Conservation (phyloP, 1,284 basidiomycete species). For the Apiotrichum laibachii region DNA sequence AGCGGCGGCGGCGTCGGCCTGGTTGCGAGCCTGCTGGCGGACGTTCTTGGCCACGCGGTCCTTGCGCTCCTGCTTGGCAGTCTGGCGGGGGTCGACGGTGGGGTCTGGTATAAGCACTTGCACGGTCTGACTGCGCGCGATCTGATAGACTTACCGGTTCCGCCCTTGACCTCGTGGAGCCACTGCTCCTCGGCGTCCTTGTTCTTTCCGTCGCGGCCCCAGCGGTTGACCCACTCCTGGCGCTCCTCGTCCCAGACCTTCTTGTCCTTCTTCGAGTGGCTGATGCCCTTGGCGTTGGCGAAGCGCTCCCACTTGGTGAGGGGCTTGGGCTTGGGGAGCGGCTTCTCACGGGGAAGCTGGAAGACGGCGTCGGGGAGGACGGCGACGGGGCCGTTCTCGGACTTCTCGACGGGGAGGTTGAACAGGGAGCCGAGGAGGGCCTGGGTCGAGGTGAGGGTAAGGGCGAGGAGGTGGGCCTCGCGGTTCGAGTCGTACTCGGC, state of each 20-base stretch:
- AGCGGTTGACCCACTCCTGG: constrained; percentile 88
- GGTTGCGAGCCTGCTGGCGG: constrained; percentile 72
- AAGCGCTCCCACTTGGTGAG: constrained; percentile 97
- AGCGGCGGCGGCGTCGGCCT: constrained; percentile 59
- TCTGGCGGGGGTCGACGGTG: constrained; percentile 74
- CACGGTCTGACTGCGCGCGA: background rate
- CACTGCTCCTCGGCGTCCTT: constrained; percentile 84
- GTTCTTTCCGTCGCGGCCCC: constrained; percentile 90
- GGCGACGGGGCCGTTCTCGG: constrained; percentile 79
- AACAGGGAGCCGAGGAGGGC: constrained; percentile 76
- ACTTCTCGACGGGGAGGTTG: constrained; percentile 69
- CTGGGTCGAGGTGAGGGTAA: constrained; percentile 84
- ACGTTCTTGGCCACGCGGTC: constrained; percentile 80
- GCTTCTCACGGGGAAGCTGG: constrained; percentile 82
- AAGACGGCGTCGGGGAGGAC: constrained; percentile 74
- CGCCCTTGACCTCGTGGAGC: constrained; percentile 83
- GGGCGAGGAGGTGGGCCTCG: constrained; percentile 73
- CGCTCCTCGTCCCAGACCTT: constrained; percentile 91
- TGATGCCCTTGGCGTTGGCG: constrained; percentile 90
- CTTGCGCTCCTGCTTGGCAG: constrained; percentile 73
- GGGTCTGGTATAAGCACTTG: constrained; percentile 52
- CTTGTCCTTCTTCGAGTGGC: constrained; percentile 73
- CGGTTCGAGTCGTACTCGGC: constrained; percentile 74
- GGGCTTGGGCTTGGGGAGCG: constrained; percentile 86
- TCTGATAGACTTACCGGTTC: constrained; percentile 74